A percentile compares a stretch with the other conserved stretches of the same genome.
These are phyloP conservation scores for Candida dubliniensis DNA, from an alignment of 1,139 yeast species.

Conservation along the genomic window DNA sequence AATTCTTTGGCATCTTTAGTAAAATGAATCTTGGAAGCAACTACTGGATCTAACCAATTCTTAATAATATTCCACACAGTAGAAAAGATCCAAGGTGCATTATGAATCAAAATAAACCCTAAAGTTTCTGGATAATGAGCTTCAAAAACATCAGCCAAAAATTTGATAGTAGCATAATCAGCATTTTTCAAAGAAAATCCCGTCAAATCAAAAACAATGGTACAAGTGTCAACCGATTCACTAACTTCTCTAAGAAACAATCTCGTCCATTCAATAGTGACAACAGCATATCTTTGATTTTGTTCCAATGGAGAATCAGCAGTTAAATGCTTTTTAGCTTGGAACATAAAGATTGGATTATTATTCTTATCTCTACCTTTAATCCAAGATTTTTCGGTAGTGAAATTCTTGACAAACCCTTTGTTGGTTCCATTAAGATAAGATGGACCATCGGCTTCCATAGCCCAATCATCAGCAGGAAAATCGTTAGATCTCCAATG, in stretches of 20 bases:
- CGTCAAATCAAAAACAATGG: slow-evolving; percentile 46
- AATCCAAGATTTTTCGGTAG: slow-evolving; percentile 39
- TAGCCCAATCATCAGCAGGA: slow-evolving; percentile 32
- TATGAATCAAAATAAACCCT: slow-evolving; percentile 40
- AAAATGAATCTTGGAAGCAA: slow-evolving; percentile 46
- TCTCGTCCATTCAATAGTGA: slow-evolving; percentile 43
- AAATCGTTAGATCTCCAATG: slow-evolving; percentile 38
- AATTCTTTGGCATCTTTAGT: slow-evolving; percentile 40
- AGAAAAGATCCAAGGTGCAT: slow-evolving; percentile 53
- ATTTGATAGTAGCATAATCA: slow-evolving; percentile 44
- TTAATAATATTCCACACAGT: slow-evolving; percentile 49
- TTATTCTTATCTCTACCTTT: slow-evolving; percentile 40
- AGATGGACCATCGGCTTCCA: slow-evolving; percentile 43
- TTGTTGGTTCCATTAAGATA: slow-evolving; percentile 31
- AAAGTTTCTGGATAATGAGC: slow-evolving; percentile 52
- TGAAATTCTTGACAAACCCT: slow-evolving; percentile 40
- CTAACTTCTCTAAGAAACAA: slow-evolving; percentile 36
- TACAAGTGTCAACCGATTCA: slow-evolving; percentile 37
- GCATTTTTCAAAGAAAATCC: slow-evolving; percentile 49
- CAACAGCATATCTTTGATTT: slow-evolving; percentile 40
- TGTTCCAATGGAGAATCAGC: slow-evolving; percentile 40
- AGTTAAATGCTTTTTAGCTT: slow-evolving; percentile 40
- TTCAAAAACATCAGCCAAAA: slow-evolving; percentile 46
- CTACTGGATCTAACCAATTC: slow-evolving; percentile 49
- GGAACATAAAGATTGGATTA: slow-evolving; percentile 41